phyloP scores from a whole-genome alignment of 441 rosid species.

The Adansonia grandidieri region DNA sequence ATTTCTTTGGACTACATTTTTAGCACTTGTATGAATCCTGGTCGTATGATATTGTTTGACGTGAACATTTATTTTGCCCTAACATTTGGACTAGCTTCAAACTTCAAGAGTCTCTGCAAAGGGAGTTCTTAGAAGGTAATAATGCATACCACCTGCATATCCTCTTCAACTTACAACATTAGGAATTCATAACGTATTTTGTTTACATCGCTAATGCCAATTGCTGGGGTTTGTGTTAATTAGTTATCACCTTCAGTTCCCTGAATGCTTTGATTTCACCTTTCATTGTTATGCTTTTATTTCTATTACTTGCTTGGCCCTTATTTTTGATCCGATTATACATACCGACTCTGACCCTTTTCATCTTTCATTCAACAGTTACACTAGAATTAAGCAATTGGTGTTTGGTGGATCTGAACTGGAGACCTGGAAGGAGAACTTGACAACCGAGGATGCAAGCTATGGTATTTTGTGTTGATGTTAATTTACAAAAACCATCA shows the following conservation, averaged over 20 bases:
- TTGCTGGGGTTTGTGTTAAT: background rate
- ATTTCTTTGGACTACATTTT: background rate
- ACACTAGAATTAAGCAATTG: slow-evolving; percentile 74
- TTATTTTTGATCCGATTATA: background rate
- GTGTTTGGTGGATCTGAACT: slow-evolving; percentile 83
- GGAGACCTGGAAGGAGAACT: slow-evolving; percentile 79
- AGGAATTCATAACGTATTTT: background rate
- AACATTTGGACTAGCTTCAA: slow-evolving; percentile 1
- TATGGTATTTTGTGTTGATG: slow-evolving; percentile 38
- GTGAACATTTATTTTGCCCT: background rate
- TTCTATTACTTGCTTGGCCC: background rate
- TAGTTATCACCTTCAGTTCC: background rate
- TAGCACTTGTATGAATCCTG: background rate
- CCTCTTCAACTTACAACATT: background rate
- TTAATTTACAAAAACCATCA: no score
- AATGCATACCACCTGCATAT: background rate
- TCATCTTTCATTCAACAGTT: slow-evolving; percentile 47
- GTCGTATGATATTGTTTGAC: background rate
- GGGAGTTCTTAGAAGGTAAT: background rate
- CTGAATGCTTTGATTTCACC: background rate
- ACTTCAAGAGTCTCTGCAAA: background rate
- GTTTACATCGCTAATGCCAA: background rate
- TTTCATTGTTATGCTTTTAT: background rate
- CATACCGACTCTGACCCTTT: background rate
- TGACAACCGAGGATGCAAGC: slow-evolving; percentile 72